Conservation (phyloP, 306 rosid genomes). For the Rosa persica region DNA sequence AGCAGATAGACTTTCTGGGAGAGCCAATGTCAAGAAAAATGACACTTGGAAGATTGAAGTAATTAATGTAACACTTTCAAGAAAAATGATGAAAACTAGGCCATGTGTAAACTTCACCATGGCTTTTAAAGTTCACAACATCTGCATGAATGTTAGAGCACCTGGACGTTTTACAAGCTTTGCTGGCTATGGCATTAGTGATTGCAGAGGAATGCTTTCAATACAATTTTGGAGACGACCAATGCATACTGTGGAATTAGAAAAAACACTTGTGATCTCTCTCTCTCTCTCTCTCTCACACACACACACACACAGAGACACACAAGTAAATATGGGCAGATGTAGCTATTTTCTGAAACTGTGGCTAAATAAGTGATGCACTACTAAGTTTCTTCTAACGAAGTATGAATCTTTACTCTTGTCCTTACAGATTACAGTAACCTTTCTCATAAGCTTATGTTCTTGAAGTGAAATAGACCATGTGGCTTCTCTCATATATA, state of each 20-base stretch:
- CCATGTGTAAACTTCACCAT: not conserved
- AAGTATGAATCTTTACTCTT: not conserved
- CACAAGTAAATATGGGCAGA: not conserved
- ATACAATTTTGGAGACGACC: not conserved
- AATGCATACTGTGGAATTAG: not conserved
- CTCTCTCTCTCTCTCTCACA: not conserved
- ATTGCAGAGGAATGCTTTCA: not conserved
- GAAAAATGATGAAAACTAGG: not conserved
- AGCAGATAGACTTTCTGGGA: too few relatives aligned
- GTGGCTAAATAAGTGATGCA: not conserved
- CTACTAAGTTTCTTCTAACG: slow-evolving; percentile 4
- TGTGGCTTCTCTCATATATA: not conserved
- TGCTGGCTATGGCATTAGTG: not conserved
- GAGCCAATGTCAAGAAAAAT: too few relatives aligned
- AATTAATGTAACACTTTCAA: not conserved
- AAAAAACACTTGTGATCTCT: not conserved
- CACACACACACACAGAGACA: not conserved
- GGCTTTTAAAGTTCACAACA: not conserved
- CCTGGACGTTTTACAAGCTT: not conserved
- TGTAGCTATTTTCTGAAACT: not conserved
- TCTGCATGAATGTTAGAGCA: not conserved
- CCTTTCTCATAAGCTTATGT: not conserved
- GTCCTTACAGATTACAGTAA: slow-evolving; percentile 1
- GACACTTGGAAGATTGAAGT: too few relatives aligned
- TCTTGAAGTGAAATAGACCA: not conserved